phyloP scores from a whole-genome alignment of 2,329 filamentous ascomycete genomes.

The Epichloe amarillans region DNA sequence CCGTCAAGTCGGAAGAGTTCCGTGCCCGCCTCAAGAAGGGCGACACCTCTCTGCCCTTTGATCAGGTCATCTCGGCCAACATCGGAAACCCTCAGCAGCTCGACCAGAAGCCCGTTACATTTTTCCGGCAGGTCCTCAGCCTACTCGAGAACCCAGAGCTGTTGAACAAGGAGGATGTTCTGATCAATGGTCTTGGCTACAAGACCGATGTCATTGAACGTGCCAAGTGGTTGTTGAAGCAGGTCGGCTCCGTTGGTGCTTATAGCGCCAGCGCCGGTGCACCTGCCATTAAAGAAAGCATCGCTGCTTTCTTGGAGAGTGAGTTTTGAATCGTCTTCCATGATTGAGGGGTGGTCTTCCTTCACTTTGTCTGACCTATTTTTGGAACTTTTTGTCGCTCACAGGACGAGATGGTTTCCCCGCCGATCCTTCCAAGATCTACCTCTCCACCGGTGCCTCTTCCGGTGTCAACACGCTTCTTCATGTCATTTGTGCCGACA shows the following conservation, averaged over 20 bases:
- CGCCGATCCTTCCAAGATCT: constrained; percentile 68
- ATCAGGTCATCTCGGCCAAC: constrained; percentile 88
- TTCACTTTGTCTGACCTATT: not conserved
- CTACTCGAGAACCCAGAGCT: constrained; percentile 81
- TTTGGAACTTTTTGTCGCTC: too few relatives aligned
- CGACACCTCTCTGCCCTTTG: constrained; percentile 57
- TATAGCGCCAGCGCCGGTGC: constrained; percentile 92
- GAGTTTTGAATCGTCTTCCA: constrained; percentile 19
- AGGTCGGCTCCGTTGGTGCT: constrained; percentile 83
- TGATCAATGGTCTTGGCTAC: constrained; percentile 67
- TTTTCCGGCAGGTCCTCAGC: constrained; percentile 94
- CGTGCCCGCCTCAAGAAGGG: constrained; percentile 56
- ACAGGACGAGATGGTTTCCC: constrained; percentile 76
- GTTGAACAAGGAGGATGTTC: constrained; percentile 68
- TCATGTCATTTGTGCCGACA: constrained; percentile 69
- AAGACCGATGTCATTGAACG: constrained; percentile 79
- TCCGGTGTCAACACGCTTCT: constrained; percentile 91
- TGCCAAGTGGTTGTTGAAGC: constrained; percentile 65
- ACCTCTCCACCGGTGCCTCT: constrained; percentile 82
- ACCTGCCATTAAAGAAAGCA: constrained; percentile 72
- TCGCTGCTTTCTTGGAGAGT: constrained; percentile 88
- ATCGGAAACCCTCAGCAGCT: constrained; percentile 98
- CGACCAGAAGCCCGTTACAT: constrained; percentile 97
- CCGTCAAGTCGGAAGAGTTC: constrained; percentile 85
- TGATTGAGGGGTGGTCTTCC: too few relatives aligned